phyloP scores from a whole-genome alignment of 805 yeast species.

The Metschnikowia amazonensis region DNA sequence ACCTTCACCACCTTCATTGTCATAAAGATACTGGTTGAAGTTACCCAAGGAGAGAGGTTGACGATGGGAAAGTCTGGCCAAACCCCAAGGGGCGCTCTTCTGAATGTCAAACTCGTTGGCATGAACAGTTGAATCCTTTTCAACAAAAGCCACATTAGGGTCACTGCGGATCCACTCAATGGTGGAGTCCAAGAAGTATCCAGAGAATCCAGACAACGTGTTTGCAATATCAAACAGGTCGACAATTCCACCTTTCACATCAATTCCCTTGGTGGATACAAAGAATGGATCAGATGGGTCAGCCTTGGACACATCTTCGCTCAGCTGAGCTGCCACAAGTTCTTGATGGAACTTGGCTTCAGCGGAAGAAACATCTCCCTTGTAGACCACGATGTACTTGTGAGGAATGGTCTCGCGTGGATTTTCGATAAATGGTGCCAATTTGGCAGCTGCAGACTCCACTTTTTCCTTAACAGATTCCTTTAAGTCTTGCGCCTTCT shows the following conservation, averaged over 20 bases:
- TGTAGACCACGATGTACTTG: conserved; percentile 83
- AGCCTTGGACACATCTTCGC: conserved; percentile 34
- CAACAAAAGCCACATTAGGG: conserved; percentile 64
- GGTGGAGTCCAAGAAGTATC: conserved; percentile 72
- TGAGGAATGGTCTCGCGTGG: conserved; percentile 50
- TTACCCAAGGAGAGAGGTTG: conserved; percentile 62
- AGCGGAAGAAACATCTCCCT: conserved; percentile 53
- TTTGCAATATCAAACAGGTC: conserved; percentile 54
- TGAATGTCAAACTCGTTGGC: conserved; percentile 64
- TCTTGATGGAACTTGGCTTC: conserved; percentile 62
- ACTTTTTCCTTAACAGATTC: conserved; percentile 6
- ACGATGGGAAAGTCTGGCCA: conserved; percentile 85
- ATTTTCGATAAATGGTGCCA: conserved; percentile 17
- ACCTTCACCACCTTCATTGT: conserved; percentile 42
- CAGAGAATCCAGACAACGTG: conserved; percentile 74
- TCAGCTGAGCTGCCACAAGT: conserved; percentile 51
- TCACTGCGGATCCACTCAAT: conserved; percentile 68
- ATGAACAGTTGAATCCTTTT: conserved; percentile 60
- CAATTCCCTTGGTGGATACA: conserved; percentile 11
- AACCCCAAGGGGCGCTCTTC: conserved; percentile 91
- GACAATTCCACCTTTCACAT: conserved; percentile 15
- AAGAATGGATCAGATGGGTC: conserved; percentile 21
- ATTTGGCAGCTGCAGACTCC: conserved; percentile 7
- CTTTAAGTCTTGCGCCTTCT: conserved; percentile 10
- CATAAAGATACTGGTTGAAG: conserved; percentile 43